These are phyloP conservation scores for Hericium coralloides DNA, from an alignment of 768 basidiomycete species.

Conservation along the genomic window DNA sequence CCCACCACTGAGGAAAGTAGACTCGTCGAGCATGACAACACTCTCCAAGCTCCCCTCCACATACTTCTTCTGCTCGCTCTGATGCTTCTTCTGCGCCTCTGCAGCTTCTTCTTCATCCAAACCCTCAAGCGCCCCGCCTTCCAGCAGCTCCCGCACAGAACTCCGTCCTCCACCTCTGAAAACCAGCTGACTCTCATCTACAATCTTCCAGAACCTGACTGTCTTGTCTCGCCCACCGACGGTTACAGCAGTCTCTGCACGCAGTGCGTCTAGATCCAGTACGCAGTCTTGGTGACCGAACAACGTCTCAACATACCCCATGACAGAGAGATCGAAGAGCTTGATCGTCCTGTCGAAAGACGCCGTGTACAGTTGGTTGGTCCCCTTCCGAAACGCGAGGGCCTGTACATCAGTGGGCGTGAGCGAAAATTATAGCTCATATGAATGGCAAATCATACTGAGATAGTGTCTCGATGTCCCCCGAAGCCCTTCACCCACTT, in stretches of 20 bases:
- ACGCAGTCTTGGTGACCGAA: conserved; percentile 96
- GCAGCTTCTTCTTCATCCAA: conserved; percentile 44
- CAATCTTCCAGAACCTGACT: conserved; percentile 91
- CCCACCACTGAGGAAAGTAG: conserved; percentile 86
- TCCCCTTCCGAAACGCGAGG: conserved; percentile 69
- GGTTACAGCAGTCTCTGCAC: conserved; percentile 77
- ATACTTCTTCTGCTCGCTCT: conserved; percentile 39
- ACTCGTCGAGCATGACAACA: conserved; percentile 93
- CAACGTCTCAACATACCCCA: conserved; percentile 92
- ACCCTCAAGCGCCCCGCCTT: conserved; percentile 63
- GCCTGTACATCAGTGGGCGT: conserved; percentile 29
- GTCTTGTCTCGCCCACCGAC: conserved; percentile 90
- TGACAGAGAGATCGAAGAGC: conserved; percentile 70
- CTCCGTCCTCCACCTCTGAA: conserved; percentile 93
- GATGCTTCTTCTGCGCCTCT: conserved; percentile 21
- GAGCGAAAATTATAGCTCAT: background rate
- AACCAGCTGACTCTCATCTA: conserved; percentile 90
- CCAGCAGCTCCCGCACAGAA: conserved; percentile 68
- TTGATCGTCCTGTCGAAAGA: conserved; percentile 88
- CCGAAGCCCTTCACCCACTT: conserved; percentile 75
- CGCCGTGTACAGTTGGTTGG: conserved; percentile 64
- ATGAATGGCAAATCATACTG: conserved; percentile 29
- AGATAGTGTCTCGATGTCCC: conserved; percentile 67
- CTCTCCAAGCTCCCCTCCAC: conserved; percentile 90
- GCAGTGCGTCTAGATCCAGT: conserved; percentile 67